phyloP scores from a whole-genome alignment of 176 grass and related monocot species.

The Calamus simplicifolius region DNA sequence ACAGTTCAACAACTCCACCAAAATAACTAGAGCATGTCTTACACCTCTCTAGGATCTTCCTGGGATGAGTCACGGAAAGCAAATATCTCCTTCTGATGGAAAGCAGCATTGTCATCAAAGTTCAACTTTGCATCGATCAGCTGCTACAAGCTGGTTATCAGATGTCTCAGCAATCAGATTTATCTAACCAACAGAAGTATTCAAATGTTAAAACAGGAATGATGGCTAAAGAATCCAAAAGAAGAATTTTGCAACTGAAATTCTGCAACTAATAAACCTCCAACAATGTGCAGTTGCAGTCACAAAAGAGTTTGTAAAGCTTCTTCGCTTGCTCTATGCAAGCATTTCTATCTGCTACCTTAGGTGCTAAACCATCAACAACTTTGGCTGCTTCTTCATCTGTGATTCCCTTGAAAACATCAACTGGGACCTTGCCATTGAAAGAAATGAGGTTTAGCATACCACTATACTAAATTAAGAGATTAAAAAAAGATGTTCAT shows the following conservation, averaged over 20 bases:
- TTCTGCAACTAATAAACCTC: constrained; percentile 37
- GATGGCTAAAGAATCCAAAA: not conserved
- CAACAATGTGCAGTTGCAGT: constrained; percentile 76
- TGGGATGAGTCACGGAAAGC: constrained; percentile 83
- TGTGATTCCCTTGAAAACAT: constrained; percentile 96
- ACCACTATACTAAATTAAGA: no score
- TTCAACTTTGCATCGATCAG: constrained; percentile 99
- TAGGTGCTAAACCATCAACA: constrained; percentile 88
- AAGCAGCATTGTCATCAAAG: constrained; percentile 98
- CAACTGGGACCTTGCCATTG: constrained; percentile 70
- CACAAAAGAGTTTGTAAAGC: constrained; percentile 82
- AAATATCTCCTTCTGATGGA: constrained; percentile 92
- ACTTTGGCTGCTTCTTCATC: constrained; percentile 95
- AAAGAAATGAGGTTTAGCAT: not conserved
- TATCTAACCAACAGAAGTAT: constrained; percentile 53
- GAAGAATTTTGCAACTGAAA: not conserved
- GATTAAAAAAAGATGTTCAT: no score
- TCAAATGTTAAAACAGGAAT: not conserved
- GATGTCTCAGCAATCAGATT: constrained; percentile 95
- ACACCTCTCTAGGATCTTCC: constrained; percentile 95
- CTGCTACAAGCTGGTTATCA: constrained; percentile 80
- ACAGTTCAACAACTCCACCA: no score
- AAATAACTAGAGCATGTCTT: not conserved
- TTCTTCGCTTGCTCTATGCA: constrained; percentile 98
- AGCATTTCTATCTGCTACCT: constrained; percentile 67